Base-by-base conservation (phyloP, 495 filamentous ascomycete species). In the Hypomontagnella submonticulosa region DNA sequence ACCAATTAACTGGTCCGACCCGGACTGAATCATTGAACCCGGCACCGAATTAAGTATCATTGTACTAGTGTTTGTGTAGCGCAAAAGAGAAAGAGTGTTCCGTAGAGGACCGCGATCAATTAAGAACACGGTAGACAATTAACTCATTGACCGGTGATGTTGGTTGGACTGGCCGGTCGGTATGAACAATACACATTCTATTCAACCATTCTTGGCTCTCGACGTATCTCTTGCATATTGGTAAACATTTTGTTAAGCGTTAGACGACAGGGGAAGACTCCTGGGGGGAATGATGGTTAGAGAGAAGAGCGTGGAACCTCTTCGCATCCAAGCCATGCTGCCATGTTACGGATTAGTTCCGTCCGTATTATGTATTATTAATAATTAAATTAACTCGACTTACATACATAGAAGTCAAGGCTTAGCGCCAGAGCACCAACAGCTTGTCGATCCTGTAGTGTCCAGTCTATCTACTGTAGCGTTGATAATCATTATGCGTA, bases 381-480 rank as follows among this genome's bases (percentile, higher is more conserved):
- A 67, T 67, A 67, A 58, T 58, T 53, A 37, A 54, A 44, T 32
- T 32, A n/a, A n/a, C n/a, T n/a, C n/a, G n/a, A n/a, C n/a, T n/a
- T n/a, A n/a, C n/a, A n/a, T n/a, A n/a, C n/a, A n/a, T 6, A 27
- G 6, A 6, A 27, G 23, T 27, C 38, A 63, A 58, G 64, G 57
- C 64, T 67, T 67, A 67, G 64, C 58, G 58, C 18, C 2, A 49
- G 19, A 15, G 18, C 38, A 58, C 43, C 50, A 59, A 47, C 36
- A 48, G 49, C 23, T 51, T 30, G 57, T 42, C 49, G 58, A 54
- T 61, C 58, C 33, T 34, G 38, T 36, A 53, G n/a, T 19, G 38
- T 16, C 37, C 48, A 43, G n/a, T n/a, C n/a, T n/a, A n/a, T n/a
- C n/a, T n/a, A n/a, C n/a, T n/a, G n/a, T n/a, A n/a, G 23, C 15